Base-by-base conservation (phyloP, 108 stramenopile species). In the Epipyxis sp. region DNA sequence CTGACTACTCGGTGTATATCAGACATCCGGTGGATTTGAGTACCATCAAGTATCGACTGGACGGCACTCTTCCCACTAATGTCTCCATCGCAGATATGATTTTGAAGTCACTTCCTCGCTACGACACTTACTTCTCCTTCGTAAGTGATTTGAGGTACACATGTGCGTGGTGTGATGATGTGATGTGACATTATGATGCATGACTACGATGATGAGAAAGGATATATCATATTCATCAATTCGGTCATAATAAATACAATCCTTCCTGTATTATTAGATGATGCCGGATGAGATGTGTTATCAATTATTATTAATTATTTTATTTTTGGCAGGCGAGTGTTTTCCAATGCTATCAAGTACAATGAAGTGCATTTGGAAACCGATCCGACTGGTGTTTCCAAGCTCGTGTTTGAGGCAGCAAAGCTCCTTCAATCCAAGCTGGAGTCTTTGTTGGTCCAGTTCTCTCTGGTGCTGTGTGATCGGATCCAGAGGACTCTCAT, bases 341-440 rank as follows among this genome's bases (percentile, higher is more conserved):
- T 65, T 32, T 65, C 61, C 34, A 65, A 65, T 37, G 61, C 61
- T 6, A 65, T 35, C 6, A 65, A 3, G 35, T 65, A 65, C 25
- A 65, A 65, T 32, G 13, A 35, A 10, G 35, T 65, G 10, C 35
- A 65, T 37, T 35, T 35, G 61, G 61, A 65, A 29, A 65, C 13
- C 25, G 61, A 65, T 65, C 6, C 27, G 30, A 65, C 34, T 3
- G 61, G 61, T 37, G 25, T 65, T 3, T 65, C 61, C 61, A 65
- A 37, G 34, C 20, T 29, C 35, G 25, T 65, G 30, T 65, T 32
- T 37, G 61, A 65, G 61, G 61, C 61, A 6, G 61, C 61, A 16
- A 3, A 35, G 10, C 20, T 65, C 6, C 25, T 13, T 29, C 6
- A 10, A 10, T 16, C 20, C 6, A 16, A 32, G 10, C 35, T 65